Conservation (phyloP, 2,329 filamentous ascomycete genomes). For the Alternaria metachromatica region DNA sequence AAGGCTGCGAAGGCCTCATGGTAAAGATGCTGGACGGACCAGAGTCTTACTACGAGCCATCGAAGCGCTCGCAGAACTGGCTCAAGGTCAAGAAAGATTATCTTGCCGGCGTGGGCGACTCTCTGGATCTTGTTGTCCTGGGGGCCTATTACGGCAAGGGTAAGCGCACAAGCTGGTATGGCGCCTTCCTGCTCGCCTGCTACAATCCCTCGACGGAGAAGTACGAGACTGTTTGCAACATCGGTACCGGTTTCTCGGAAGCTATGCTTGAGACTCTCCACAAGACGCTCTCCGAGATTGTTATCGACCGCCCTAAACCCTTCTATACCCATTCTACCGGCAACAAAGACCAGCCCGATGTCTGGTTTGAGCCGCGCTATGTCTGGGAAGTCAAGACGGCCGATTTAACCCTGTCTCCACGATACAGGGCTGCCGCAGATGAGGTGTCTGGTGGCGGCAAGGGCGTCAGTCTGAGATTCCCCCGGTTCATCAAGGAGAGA, state of each 20-base stretch:
- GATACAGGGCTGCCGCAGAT: conserved; percentile 88
- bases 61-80: conserved; percentile 96
- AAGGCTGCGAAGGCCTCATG: conserved; percentile 97
- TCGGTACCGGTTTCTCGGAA: conserved; percentile 96
- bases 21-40: conserved; percentile 97
- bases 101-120: conserved; percentile 90
- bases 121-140: conserved; percentile 92
- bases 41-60: conserved; percentile 94
- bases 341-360: conserved; percentile 92
- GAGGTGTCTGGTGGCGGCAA: conserved; percentile 75
- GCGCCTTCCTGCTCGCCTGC: conserved; percentile 92
- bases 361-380: conserved; percentile 94
- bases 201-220: conserved; percentile 81
- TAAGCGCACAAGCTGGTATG: conserved; percentile 94
- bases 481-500: conserved; percentile 86
- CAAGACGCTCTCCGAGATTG: conserved; percentile 73
- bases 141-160: conserved; percentile 94
- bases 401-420: conserved; percentile 87
- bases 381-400: conserved; percentile 99
- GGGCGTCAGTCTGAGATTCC: conserved; percentile 89
- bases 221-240: conserved; percentile 98
- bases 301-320: conserved; percentile 90
- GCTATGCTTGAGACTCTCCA: conserved; percentile 90
- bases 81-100: conserved; percentile 99
- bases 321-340: conserved; percentile 89